Evolutionary conservation across 306 rosid genomes (phyloP).

Genomic region (Abrus pulchellus): DNA sequence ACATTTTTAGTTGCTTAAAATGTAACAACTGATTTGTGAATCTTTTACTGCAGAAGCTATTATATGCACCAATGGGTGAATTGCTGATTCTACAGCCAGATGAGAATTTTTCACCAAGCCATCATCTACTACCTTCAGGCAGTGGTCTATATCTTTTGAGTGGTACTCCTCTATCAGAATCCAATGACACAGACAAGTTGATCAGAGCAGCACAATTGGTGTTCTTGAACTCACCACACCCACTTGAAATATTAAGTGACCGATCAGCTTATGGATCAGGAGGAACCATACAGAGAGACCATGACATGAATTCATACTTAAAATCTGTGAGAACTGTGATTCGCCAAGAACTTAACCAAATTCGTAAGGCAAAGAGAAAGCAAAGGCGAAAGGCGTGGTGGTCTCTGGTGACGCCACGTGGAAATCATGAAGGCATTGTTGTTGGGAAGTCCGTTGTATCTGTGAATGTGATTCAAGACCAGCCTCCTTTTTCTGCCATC

Average conservation of each 20-base stretch:
- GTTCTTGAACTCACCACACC: constrained; percentile 83
- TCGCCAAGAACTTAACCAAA: constrained; percentile 66
- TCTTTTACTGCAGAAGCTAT: constrained; percentile 57
- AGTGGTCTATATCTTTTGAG: constrained; percentile 69
- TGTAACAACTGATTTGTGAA: neutral
- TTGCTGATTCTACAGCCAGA: constrained; percentile 80
- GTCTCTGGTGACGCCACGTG: constrained; percentile 48
- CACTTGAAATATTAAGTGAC: constrained; percentile 76
- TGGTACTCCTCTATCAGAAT: constrained; percentile 43
- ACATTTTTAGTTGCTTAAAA: too few species aligned
- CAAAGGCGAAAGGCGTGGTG: constrained; percentile 66
- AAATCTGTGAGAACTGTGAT: constrained; percentile 64
- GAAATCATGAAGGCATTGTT: constrained; percentile 39
- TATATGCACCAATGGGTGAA: constrained; percentile 84
- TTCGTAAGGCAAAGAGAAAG: constrained; percentile 61
- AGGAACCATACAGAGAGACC: constrained; percentile 79
- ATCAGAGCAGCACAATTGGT: constrained; percentile 60
- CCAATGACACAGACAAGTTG: constrained; percentile 52
- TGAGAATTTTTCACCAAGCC: constrained; percentile 76
- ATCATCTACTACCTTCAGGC: constrained; percentile 78
- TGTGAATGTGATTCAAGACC: constrained; percentile 46
- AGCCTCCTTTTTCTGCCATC: constrained; percentile 55
- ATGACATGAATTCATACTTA: constrained; percentile 78
- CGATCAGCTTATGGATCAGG: constrained; percentile 79
- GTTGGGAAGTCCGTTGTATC: constrained; percentile 49